Base-by-base conservation (phyloP, 169 alveolate genomes). In the Eimeria maxima region DNA sequence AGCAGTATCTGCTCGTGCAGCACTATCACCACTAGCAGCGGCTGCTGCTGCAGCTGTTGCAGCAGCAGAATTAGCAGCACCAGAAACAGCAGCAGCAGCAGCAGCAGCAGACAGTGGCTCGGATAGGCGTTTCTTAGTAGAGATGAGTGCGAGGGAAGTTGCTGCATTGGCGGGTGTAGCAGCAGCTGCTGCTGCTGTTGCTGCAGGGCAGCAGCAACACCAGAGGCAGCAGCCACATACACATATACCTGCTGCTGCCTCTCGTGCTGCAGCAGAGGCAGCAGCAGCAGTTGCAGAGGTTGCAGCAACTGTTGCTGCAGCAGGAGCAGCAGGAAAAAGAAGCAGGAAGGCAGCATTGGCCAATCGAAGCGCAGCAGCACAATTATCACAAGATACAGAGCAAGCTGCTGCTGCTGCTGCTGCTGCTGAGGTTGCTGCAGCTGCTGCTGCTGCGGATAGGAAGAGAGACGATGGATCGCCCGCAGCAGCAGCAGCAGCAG, bases 51-150 rank as follows among this genome's bases (percentile, higher is more conserved):
- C 6, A 67, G 6, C 76, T 5, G 38, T 20, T 8, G 76, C 76
- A 67, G 6, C 76, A 67, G 44, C 27, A 67, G 76, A 7, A 67
- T 7, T 20, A 67, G 38, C 76, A 74, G 86, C 86, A n/a, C 20
- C 55, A 74, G 86, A 24, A 74, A 50, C 86, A 33, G 86, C 45
- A 27, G 50, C 86, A 74, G 86, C 86, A 74, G 53, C 86, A 74
- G 50, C 86, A 74, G 86, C 47, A 74, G 86, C 86, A 74, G 86
- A 27, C 13, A 27, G 53, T 14, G 47, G 53, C 8, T 27, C 47
- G 16, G 50, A 20, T 18, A 33, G 53, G 14, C 47, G 53, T 4
- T 74, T 14, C 29, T 22, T 44, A 6, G 86, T 20, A 7, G 22
- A 74, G 42, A 33, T 24, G 86, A 24, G n/a, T 16, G 42, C 86